Evolutionary conservation across 1,284 basidiomycete genomes (phyloP).

Genomic region (Rhizopogon hawkerae): DNA sequence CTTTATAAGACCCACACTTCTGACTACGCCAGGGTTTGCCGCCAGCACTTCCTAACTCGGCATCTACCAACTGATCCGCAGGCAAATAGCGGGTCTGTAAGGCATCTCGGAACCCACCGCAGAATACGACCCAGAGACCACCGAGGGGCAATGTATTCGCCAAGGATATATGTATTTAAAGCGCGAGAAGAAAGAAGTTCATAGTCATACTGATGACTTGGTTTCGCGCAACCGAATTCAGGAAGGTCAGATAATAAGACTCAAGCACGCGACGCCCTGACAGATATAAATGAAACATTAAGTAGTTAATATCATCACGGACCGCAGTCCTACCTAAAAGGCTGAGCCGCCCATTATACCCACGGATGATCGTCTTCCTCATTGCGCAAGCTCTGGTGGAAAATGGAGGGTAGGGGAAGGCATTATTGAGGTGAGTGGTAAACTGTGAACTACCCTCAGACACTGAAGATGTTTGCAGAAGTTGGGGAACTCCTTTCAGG

Average conservation of each 20-base stretch:
- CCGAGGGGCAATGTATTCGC: constrained; percentile 57
- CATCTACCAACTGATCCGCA: constrained; percentile 11
- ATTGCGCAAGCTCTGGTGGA: constrained; percentile 55
- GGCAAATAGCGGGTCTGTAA: constrained; percentile 10
- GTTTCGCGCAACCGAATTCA: constrained; percentile 45
- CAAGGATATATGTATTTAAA: constrained; percentile 62
- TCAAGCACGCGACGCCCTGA: constrained; percentile 66
- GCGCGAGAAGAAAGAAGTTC: constrained; percentile 45
- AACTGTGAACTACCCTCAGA: neutral
- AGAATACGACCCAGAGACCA: constrained; percentile 63
- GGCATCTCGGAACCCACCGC: constrained; percentile 51
- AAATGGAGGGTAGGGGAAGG: constrained; percentile 37
- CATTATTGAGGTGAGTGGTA: constrained; percentile 44
- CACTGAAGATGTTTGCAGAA: no score
- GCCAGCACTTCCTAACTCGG: constrained; percentile 19
- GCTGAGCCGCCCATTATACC: constrained; percentile 45
- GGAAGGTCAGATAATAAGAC: constrained; percentile 60
- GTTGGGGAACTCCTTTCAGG: neutral
- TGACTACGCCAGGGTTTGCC: constrained; percentile 26
- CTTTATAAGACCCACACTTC: constrained; percentile 63
- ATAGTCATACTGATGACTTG: constrained; percentile 44
- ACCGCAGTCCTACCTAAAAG: constrained; percentile 51
- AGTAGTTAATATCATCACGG: constrained; percentile 2
- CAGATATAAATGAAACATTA: constrained; percentile 6
- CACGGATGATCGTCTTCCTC: constrained; percentile 49